Base-by-base conservation (phyloP, 306 rosid genomes). In the Rubus idaeus region DNA sequence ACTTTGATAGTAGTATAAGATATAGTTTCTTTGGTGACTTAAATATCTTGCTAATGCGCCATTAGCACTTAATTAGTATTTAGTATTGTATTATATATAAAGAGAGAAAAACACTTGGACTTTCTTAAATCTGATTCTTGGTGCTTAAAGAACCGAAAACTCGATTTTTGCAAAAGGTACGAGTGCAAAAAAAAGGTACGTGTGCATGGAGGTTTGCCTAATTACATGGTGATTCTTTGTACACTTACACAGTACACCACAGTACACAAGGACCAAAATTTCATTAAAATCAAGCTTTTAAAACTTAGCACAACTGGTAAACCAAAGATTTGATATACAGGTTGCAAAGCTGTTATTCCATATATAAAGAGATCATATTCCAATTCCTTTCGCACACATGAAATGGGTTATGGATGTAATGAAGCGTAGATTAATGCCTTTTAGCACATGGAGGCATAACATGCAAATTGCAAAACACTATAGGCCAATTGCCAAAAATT, bases 101-200 rank as follows among this genome's bases (percentile, higher is more conserved):
- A 10, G 53, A 49, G 53, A 61, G 23, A 39, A 21, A 37, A 21
- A 37, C 1, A 40, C 44, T 21, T 12, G n/a, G 5, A 21, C 1
- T 6, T 56, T 56, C 52, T 73, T 73, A 73, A 58, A 56, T 56
- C 52, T 73, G 56, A 73, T 42, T 73, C 46, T 37, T 55, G 39
- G 76, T 20, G 50, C 51, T 26, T 39, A 12, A 72, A 56, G 66
- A 73, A 56, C 52, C 41, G 23, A 73, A 73, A 8, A 23, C 55
- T 4, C 35, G 10, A 14, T 10, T 0, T 41, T 53, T 69, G 26
- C 3, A 12, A 47, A 26, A 69, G 18, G 58, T 69, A 23, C 42
- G 20, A 26, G 56, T 1, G 50, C n/a, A 49, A n/a, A n/a, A n/a
- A 12, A 47, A 26, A 69, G 18, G 58, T 69, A 23, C 42, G 20